Base-by-base conservation (phyloP, 2,329 filamentous ascomycete species). In the Didymella segeticola region DNA sequence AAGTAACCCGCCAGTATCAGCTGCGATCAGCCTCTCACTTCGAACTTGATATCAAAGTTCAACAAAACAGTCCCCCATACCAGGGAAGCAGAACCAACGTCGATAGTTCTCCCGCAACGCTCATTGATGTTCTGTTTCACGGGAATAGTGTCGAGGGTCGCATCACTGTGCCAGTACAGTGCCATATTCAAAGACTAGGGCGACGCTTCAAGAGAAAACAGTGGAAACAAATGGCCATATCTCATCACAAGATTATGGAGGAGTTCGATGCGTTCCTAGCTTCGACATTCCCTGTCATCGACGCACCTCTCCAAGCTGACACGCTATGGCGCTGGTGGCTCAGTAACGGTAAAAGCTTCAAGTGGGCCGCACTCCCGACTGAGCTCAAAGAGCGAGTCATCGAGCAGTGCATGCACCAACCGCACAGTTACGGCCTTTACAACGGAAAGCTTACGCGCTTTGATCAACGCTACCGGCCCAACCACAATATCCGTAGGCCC, bases 341-440 rank as follows among this genome's bases (percentile, higher is more conserved):
- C 3, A 25, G 15, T 2, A 73, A 70, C n/a, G 59, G 62, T 3
- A 59, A 59, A n/a, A 27, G 5, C 1, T 70, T 71, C 59, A 57
- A 68, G 10, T 73, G 68, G 69, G 30, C 15, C 0, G 36, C 8
- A 2, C 43, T 72, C 1, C 62, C 70, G 0, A 68, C 57, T 0
- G 69, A 73, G 20, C 26, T 72, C 0, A 72, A 72, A 29, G 63
- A 67, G 25, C 38, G 56, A 11, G 46, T 71, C 22, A 27, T 72
- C 1, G 43, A 58, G 4, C 62, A 50, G 34, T 69, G 65, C 11
- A 50, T 70, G 31, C 37, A 56, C 17, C 52, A 37, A 4, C 47
- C 45, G 10, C 43, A 37, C 19, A 14, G 11, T 8, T 34, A 46
- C 12, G 45, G 42, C 11, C 22, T 43, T 9, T 41, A 48, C 19